Conservation (phyloP, 768 basidiomycete genomes). For the Pluteus cervinus region DNA sequence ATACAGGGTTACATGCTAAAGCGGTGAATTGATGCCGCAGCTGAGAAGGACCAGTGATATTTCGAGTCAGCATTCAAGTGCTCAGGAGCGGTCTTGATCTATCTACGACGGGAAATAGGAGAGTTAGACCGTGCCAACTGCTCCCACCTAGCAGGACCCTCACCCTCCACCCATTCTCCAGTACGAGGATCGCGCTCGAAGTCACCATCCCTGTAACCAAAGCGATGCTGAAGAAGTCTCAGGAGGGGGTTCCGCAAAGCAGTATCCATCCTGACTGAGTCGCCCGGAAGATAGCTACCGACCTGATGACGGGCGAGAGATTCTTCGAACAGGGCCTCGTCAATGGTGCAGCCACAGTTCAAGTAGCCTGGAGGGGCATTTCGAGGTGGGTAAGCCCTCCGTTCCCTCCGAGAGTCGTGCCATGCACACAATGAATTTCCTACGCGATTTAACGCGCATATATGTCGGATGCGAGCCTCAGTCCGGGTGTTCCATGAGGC, state of each 20-base stretch:
- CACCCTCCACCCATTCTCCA: slow-evolving; percentile 63
- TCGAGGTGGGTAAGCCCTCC: slow-evolving; percentile 69
- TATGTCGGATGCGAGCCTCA: slow-evolving; percentile 60
- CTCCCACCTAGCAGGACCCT: slow-evolving; percentile 60
- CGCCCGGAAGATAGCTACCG: slow-evolving; percentile 79
- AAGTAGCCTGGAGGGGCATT: slow-evolving; percentile 74
- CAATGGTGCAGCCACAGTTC: slow-evolving; percentile 83
- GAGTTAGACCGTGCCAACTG: no score
- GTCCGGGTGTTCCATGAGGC: slow-evolving; percentile 69
- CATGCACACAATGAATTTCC: slow-evolving; percentile 87
- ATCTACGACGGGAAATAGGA: no score
- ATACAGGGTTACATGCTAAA: no score
- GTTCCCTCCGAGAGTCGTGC: slow-evolving; percentile 85
- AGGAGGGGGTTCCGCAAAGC: slow-evolving; percentile 78
- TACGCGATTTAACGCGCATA: slow-evolving; percentile 80
- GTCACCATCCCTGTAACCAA: slow-evolving; percentile 79
- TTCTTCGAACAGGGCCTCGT: slow-evolving; percentile 85
- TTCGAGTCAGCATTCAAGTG: no score
- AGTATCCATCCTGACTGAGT: slow-evolving; percentile 85
- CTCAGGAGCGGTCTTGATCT: no score
- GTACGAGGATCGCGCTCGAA: slow-evolving; percentile 67
- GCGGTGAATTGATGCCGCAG: no score
- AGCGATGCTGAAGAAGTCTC: slow-evolving; percentile 63
- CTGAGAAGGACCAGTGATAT: no score
- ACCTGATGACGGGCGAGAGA: slow-evolving; percentile 73